A percentile compares a stretch with the other conserved stretches of the same genome.
phyloP scores from a whole-genome alignment of 2,329 filamentous ascomycete genomes.

The Magnaporthiopsis poae region DNA sequence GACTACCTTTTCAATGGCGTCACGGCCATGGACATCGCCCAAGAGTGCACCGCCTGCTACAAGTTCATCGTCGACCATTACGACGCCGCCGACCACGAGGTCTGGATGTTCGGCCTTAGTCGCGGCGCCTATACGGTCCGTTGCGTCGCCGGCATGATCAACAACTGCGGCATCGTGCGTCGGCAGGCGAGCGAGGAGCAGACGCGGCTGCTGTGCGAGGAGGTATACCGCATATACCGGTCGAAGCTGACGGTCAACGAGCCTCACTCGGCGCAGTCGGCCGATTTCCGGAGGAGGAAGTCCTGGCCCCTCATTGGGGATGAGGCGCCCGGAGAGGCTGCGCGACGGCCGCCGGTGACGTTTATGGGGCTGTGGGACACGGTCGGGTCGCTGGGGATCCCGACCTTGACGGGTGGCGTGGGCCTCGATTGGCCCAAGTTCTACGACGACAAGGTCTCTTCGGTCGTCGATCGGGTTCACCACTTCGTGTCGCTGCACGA shows the following conservation, averaged over 20 bases:
- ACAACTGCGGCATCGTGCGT: slow-evolving; percentile 20
- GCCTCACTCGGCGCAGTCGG: slow-evolving; percentile 13
- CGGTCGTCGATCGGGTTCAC: slow-evolving; percentile 17
- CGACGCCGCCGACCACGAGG: slow-evolving; percentile 12
- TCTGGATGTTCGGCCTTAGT: slow-evolving; percentile 21
- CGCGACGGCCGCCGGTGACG: slow-evolving; percentile 12
- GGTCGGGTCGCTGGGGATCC: slow-evolving; percentile 11
- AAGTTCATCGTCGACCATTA: slow-evolving; percentile 15
- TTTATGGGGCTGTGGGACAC: slow-evolving; percentile 19
- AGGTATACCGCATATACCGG: slow-evolving; percentile 18
- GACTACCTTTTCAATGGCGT: slow-evolving; percentile 7
- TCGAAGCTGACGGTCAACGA: slow-evolving; percentile 12
- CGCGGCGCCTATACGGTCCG: slow-evolving; percentile 19
- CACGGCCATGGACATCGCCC: slow-evolving; percentile 4
- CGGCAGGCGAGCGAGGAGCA: slow-evolving; percentile 8
- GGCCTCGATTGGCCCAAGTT: slow-evolving; percentile 10
- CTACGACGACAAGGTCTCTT: slow-evolving; percentile 18
- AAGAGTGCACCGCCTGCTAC: slow-evolving; percentile 8
- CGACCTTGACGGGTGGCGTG: slow-evolving; percentile 14
- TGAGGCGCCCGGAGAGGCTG: slow-evolving; percentile 1
- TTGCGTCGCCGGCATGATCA: slow-evolving; percentile 20
- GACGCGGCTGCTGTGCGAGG: slow-evolving; percentile 12
- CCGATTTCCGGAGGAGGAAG: slow-evolving; percentile 11
- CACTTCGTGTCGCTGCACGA: slow-evolving; percentile 17
- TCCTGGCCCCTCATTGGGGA: slow-evolving; percentile 13